A percentile compares a stretch with the other conserved stretches of the same genome.
phyloP scores from a whole-genome alignment of 345 rosid genomes.

The Rhodamnia rubescens region DNA sequence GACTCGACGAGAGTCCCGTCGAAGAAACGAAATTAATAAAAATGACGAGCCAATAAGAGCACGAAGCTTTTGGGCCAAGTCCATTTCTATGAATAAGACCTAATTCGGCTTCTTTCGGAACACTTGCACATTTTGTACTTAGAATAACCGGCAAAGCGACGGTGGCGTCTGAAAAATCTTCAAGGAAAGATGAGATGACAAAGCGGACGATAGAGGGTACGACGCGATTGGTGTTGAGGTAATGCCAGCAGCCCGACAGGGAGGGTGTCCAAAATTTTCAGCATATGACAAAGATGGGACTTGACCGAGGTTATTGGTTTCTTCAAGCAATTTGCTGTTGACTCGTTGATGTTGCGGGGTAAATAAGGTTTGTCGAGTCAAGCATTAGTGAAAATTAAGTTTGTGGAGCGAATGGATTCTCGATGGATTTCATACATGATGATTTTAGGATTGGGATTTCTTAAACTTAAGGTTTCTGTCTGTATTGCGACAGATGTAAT shows the following conservation, averaged over 20 bases:
- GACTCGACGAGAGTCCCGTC: background rate
- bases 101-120: background rate
- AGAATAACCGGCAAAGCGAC: background rate
- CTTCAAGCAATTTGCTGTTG: background rate
- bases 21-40: background rate
- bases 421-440: background rate
- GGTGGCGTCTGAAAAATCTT: background rate
- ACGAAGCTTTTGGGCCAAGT: background rate
- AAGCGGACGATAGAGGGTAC: background rate
- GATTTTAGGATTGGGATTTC: background rate
- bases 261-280: background rate
- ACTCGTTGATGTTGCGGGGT: background rate
- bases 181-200: background rate
- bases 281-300: background rate
- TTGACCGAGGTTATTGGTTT: background rate
- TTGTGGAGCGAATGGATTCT: background rate
- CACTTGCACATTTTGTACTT: background rate
- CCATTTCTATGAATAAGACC: background rate
- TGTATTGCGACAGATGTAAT: too few species aligned
- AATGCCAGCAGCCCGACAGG: background rate
- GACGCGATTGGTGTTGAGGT: background rate
- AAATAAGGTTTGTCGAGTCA: background rate
- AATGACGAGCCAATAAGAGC: background rate
- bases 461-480: background rate
- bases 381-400: background rate